Evolutionary conservation across 805 yeast species (phyloP).

Genomic region (Candida gorgasii): DNA sequence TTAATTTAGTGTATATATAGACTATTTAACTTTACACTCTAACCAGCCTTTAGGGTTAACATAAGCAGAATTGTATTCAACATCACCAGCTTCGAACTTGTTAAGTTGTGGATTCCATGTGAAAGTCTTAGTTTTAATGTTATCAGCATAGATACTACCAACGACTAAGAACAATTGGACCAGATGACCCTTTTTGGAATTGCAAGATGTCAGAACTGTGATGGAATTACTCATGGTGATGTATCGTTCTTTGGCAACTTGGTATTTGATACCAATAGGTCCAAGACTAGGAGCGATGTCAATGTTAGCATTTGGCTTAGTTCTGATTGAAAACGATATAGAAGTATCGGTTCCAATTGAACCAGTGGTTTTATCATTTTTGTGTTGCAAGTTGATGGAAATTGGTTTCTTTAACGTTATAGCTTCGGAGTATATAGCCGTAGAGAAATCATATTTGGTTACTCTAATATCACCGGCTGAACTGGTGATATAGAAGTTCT

Average conservation of each 20-base stretch:
- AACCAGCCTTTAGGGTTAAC: constrained; percentile 10
- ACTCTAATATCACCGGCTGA: not conserved
- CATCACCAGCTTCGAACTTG: not conserved
- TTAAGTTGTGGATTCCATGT: constrained; percentile 4
- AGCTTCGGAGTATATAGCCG: not conserved
- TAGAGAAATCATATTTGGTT: constrained; percentile 12
- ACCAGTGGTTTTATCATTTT: constrained; percentile 11
- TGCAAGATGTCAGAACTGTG: constrained; percentile 16
- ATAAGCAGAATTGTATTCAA: not conserved
- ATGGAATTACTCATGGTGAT: constrained; percentile 3
- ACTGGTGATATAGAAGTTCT: constrained; percentile 6
- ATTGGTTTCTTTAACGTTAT: constrained; percentile 4
- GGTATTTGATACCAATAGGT: not conserved
- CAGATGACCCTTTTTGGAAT: constrained; percentile 14
- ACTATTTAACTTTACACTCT: constrained; percentile 2
- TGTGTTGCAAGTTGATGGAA: constrained; percentile 10
- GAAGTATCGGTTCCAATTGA: constrained; percentile 6
- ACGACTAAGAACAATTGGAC: constrained; percentile 7
- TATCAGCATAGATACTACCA: not conserved
- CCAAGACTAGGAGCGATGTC: not conserved
- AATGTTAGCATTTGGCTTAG: constrained; percentile 1
- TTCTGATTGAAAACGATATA: constrained; percentile 7
- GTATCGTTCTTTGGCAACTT: not conserved
- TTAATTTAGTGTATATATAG: constrained; percentile 25
- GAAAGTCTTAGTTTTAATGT: constrained; percentile 10